phyloP scores from a whole-genome alignment of 495 filamentous ascomycete species.

The Penicillium paxilli region DNA sequence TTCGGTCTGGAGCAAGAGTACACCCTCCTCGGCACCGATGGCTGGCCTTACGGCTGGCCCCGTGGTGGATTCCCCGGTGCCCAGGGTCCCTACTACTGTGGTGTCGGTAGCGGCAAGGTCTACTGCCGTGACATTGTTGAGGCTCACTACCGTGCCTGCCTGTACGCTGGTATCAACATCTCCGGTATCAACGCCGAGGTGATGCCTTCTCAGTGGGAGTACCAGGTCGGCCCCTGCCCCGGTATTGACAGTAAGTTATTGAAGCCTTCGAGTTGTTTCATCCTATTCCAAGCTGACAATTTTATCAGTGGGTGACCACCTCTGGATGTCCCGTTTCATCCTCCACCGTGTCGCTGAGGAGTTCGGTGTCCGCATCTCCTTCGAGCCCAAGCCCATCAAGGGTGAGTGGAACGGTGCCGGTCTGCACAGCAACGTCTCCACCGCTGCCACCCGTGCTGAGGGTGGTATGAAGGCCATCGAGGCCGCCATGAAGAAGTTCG shows the following conservation, averaged over 20 bases:
- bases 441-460: constrained; percentile 80
- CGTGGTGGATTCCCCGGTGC: constrained; percentile 93
- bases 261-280: not conserved
- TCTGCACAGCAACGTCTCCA: constrained; percentile 95
- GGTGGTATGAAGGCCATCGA: constrained; percentile 95
- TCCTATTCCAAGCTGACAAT: constrained; percentile 12
- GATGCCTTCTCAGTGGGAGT: constrained; percentile 98
- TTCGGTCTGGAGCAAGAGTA: constrained; percentile 99
- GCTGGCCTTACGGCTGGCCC: constrained; percentile 93
- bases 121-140: constrained; percentile 98
- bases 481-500: constrained; percentile 82
- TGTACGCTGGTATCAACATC: constrained; percentile 89
- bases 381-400: constrained; percentile 96
- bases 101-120: constrained; percentile 95
- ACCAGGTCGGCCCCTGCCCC: constrained; percentile 92
- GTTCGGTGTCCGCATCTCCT: constrained; percentile 93
- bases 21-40: constrained; percentile 83
- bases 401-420: constrained; percentile 99
- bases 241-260: constrained; percentile 74
- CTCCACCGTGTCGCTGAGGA: constrained; percentile 96
- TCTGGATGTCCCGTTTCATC: constrained; percentile 96
- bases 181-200: constrained; percentile 99
- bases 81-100: constrained; percentile 99
- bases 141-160: constrained; percentile 96
- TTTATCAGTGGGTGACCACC: constrained; percentile 84